Evolutionary conservation across 176 grass and related monocot genomes (phyloP).

Genomic region (Carex pumila): DNA sequence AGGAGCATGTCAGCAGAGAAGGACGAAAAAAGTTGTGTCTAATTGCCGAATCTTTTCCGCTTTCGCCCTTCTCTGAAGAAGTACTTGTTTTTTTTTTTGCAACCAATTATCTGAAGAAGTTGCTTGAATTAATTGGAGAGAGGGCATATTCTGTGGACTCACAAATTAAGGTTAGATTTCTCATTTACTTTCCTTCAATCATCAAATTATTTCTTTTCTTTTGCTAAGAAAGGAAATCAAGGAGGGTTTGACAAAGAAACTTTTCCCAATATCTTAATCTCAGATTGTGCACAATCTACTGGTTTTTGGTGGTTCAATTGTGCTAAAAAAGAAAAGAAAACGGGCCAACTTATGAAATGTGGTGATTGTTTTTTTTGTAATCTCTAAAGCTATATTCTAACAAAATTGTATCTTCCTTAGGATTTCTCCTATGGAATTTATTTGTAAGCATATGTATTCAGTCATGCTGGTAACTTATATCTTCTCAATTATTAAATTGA

Average conservation of each 20-base stretch:
- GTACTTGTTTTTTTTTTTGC: too few species aligned
- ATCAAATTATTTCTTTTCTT: too few species aligned
- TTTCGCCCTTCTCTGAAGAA: conserved; percentile 17
- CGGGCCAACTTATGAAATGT: neutral
- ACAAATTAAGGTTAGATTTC: neutral
- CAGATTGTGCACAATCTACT: neutral
- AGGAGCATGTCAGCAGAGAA: neutral
- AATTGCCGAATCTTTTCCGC: conserved; percentile 2
- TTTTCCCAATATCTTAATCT: neutral
- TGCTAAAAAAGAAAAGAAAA: neutral
- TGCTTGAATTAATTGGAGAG: neutral
- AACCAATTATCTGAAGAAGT: neutral
- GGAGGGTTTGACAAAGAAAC: neutral
- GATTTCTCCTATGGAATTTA: neutral
- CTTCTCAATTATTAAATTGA: neutral
- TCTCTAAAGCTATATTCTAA: neutral
- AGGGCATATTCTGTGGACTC: neutral
- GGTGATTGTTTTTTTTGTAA: neutral
- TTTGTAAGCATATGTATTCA: neutral
- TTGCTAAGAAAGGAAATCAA: neutral
- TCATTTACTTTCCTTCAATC: neutral
- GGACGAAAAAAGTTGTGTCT: neutral
- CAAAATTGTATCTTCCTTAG: neutral
- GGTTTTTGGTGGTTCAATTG: neutral
- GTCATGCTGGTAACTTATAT: neutral